phyloP scores from a whole-genome alignment of 305 asterid species.

The Ajuga reptans region DNA sequence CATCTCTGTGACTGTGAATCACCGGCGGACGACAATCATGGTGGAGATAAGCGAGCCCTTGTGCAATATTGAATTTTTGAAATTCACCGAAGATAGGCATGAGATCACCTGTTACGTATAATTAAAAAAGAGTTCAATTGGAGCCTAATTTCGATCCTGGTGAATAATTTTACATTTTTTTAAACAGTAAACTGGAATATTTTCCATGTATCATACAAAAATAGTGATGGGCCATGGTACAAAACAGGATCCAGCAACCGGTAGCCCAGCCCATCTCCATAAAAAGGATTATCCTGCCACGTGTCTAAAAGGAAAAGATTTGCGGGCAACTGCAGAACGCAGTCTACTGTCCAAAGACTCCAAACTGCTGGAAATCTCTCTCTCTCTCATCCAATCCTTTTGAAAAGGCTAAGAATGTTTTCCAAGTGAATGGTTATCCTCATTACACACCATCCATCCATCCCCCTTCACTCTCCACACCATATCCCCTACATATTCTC shows the following conservation, averaged over 20 bases:
- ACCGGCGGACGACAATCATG: constrained; percentile 76
- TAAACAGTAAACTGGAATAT: too few species aligned
- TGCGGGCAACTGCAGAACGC: constrained; percentile 5
- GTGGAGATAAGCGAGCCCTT: constrained; percentile 81
- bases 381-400: constrained; percentile 16
- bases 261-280: neutral
- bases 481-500: constrained; percentile 8
- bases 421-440: constrained; percentile 55
- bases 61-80: too few species aligned
- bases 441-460: constrained; percentile 41
- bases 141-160: too few species aligned
- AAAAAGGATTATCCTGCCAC: neutral
- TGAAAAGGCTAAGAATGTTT: constrained; percentile 26
- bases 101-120: too few species aligned
- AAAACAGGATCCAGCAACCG: too few species aligned
- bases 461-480: constrained; percentile 16
- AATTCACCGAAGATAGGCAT: too few species aligned
- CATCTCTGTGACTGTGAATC: constrained; percentile 79
- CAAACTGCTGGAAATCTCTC: neutral
- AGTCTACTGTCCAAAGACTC: neutral
- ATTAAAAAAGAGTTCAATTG: too few species aligned
- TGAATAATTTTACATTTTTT: too few species aligned
- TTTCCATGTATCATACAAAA: too few species aligned
- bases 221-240: too few species aligned
- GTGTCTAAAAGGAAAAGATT: neutral